Evolutionary conservation across 352 stramenopile genomes (phyloP).

Genomic region (Halophytophthora batemanensis): DNA sequence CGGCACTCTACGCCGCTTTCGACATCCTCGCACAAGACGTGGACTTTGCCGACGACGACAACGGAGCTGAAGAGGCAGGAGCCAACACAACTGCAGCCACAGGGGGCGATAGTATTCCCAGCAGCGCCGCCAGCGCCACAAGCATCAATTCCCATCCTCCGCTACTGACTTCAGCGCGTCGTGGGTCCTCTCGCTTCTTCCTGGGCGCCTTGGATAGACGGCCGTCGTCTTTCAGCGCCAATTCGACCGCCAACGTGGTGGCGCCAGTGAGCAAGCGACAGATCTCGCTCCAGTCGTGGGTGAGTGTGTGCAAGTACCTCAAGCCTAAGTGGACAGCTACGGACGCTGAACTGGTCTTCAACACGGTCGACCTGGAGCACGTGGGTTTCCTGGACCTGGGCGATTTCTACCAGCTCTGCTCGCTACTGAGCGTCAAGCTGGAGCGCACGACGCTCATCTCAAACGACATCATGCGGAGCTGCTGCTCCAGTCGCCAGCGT

Average conservation of each 20-base stretch:
- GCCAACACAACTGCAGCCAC: conserved; percentile 4
- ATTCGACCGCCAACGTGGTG: conserved; percentile 25
- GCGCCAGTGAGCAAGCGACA: conserved; percentile 43
- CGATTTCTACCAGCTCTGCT: conserved; percentile 79
- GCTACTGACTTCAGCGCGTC: conserved; percentile 36
- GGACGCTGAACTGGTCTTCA: conserved; percentile 75
- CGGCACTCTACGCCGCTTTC: conserved; percentile 70
- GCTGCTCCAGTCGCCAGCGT: conserved; percentile 38
- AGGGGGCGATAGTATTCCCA: conserved; percentile 2
- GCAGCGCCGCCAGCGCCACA: conserved; percentile 21
- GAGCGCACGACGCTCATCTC: conserved; percentile 48
- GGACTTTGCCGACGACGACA: conserved; percentile 37
- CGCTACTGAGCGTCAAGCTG: conserved; percentile 67
- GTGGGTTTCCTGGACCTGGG: conserved; percentile 55
- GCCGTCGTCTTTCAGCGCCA: conserved; percentile 31
- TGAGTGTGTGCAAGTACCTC: conserved; percentile 66
- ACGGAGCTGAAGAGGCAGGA: background rate
- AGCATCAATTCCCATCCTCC: conserved; percentile 23
- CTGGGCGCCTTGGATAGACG: conserved; percentile 32
- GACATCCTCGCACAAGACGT: conserved; percentile 68
- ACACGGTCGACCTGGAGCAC: conserved; percentile 71
- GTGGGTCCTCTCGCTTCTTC: conserved; percentile 72
- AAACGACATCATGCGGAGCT: conserved; percentile 41
- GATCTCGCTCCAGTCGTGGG: conserved; percentile 73
- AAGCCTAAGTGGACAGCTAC: conserved; percentile 73